phyloP scores from a whole-genome alignment of 768 basidiomycete genomes.

The Calocera viscosa region DNA sequence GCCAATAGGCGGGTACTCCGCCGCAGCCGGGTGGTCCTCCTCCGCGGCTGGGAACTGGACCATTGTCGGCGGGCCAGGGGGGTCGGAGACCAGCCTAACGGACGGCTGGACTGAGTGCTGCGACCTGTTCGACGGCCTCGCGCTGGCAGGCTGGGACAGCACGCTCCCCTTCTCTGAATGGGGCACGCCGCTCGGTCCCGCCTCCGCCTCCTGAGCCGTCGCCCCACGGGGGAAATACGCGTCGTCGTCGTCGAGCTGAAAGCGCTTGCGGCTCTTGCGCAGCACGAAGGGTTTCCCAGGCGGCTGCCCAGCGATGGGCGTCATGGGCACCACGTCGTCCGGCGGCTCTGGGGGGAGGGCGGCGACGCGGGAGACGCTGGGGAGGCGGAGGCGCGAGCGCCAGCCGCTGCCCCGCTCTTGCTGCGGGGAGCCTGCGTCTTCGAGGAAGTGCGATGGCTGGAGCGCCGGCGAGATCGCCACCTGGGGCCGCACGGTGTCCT shows the following conservation, averaged over 20 bases:
- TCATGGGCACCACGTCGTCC: slow-evolving; percentile 6
- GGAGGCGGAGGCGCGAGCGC: neutral
- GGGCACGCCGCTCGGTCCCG: slow-evolving; percentile 3
- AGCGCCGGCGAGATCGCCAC: neutral
- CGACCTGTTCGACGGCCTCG: neutral
- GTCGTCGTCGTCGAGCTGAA: neutral
- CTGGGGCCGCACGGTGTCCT: too few species aligned
- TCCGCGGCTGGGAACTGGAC: neutral
- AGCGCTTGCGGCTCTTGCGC: slow-evolving; percentile 2
- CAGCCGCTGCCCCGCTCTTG: neutral
- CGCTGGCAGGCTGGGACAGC: neutral
- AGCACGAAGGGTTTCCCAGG: neutral
- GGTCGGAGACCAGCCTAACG: neutral
- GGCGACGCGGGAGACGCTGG: neutral
- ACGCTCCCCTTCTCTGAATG: neutral
- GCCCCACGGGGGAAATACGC: neutral
- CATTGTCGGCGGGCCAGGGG: neutral
- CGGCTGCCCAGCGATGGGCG: neutral
- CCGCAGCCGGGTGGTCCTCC: neutral
- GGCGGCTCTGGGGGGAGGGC: neutral
- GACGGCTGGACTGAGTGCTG: neutral
- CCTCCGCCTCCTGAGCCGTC: neutral
- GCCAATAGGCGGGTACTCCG: neutral
- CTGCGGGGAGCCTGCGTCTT: neutral
- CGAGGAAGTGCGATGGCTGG: neutral